phyloP scores from a whole-genome alignment of 2,329 filamentous ascomycete genomes.

The Claviceps arundinis region DNA sequence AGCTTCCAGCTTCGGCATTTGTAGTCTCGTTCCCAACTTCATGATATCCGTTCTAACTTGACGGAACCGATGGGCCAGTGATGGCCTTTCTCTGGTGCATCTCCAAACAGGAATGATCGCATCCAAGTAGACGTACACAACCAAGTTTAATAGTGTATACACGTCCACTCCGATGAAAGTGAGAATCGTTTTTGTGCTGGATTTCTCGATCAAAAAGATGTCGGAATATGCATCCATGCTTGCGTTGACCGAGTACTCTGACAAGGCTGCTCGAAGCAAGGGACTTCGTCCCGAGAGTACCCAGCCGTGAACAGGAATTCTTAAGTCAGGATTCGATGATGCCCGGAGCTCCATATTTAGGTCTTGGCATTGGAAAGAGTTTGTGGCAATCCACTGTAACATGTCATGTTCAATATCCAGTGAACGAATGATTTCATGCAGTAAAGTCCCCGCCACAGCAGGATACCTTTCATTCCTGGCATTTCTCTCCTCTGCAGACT shows the following conservation, averaged over 20 bases:
- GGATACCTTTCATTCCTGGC: constrained; percentile 27
- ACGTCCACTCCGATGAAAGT: constrained; percentile 60
- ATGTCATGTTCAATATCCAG: constrained; percentile 55
- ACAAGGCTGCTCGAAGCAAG: constrained; percentile 49
- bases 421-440: constrained; percentile 44
- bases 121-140: constrained; percentile 72
- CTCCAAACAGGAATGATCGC: constrained; percentile 77
- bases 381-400: constrained; percentile 30
- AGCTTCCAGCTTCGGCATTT: constrained; percentile 59
- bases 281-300: constrained; percentile 63
- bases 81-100: constrained; percentile 51
- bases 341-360: constrained; percentile 34
- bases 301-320: constrained; percentile 73
- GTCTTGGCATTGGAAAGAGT: constrained; percentile 25
- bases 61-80: constrained; percentile 59
- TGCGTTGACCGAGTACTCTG: constrained; percentile 33
- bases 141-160: constrained; percentile 65
- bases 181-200: constrained; percentile 39
- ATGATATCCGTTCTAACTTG: constrained; percentile 77
- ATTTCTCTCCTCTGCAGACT: constrained; percentile 13
- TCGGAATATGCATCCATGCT: constrained; percentile 13
- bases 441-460: constrained; percentile 33
- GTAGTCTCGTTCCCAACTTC: constrained; percentile 61
- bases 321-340: constrained; percentile 52
- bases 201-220: constrained; percentile 21